Conservation (phyloP, 108 stramenopile genomes). For the Nitzschia putrida region DNA sequence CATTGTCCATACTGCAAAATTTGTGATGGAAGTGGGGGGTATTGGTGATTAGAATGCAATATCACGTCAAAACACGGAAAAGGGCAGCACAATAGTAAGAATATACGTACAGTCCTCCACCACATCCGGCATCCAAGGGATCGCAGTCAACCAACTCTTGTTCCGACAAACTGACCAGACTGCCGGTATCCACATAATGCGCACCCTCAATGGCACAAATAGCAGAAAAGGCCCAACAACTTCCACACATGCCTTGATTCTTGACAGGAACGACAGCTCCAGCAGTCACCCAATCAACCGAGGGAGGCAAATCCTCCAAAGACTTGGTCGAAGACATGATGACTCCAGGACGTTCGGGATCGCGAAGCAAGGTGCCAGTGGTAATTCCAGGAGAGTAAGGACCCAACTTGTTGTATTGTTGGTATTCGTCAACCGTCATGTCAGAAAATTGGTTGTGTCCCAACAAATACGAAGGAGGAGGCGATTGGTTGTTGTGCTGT, state of each 20-base stretch:
- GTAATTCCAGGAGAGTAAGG: slow-evolving; percentile 34
- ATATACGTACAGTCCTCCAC: slow-evolving; percentile 66
- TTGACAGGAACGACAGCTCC: slow-evolving; percentile 85
- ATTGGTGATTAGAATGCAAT: neutral
- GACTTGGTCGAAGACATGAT: neutral
- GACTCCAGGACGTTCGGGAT: neutral
- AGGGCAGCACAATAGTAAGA: neutral
- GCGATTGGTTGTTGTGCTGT: slow-evolving; percentile 69
- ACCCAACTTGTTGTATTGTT: slow-evolving; percentile 51
- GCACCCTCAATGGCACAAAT: slow-evolving; percentile 90
- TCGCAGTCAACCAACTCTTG: slow-evolving; percentile 91
- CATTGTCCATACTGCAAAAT: slow-evolving; percentile 74
- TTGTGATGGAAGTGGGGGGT: neutral
- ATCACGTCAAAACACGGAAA: neutral
- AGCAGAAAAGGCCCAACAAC: slow-evolving; percentile 92
- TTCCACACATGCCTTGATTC: slow-evolving; percentile 90
- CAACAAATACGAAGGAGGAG: slow-evolving; percentile 53
- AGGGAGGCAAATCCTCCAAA: slow-evolving; percentile 39
- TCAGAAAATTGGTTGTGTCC: slow-evolving; percentile 90
- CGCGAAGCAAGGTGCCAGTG: neutral
- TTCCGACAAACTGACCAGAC: slow-evolving; percentile 74
- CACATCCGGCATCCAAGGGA: slow-evolving; percentile 75
- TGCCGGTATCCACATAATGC: slow-evolving; percentile 70
- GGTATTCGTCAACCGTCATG: slow-evolving; percentile 82
- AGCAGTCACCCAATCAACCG: slow-evolving; percentile 72